These are phyloP conservation scores for Chenopodium suecicum DNA, from an alignment of 148 eudicot genomes.

Conservation along the genomic window DNA sequence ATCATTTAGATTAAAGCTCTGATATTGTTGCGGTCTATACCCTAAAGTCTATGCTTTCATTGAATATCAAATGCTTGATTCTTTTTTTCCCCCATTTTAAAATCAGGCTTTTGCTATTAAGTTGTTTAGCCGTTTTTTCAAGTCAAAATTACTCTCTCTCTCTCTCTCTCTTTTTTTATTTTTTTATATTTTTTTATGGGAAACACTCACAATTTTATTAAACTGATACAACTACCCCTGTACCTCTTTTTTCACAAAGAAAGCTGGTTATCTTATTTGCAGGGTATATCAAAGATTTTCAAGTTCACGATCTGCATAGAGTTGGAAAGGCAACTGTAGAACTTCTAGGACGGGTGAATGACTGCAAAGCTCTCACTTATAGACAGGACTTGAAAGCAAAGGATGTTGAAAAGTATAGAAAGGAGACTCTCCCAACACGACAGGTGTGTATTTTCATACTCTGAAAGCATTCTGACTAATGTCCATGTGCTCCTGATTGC, in stretches of 20 bases:
- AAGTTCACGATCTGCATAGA: constrained; percentile 72
- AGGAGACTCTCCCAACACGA: constrained; percentile 68
- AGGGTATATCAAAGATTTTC: constrained; percentile 88
- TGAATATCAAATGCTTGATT: not conserved
- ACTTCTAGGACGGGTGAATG: constrained; percentile 78
- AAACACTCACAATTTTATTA: too few species aligned
- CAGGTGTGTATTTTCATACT: constrained; percentile 50
- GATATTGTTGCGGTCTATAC: not conserved
- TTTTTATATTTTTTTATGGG: too few species aligned
- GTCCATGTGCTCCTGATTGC: not conserved
- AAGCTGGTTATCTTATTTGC: constrained; percentile 19
- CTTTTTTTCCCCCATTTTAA: not conserved
- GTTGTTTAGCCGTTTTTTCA: not conserved
- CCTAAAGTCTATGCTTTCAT: not conserved
- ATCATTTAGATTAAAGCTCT: too few species aligned
- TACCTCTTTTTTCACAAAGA: not conserved
- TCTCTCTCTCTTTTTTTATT: too few species aligned
- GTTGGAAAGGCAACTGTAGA: constrained; percentile 78
- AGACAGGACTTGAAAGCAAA: constrained; percentile 85
- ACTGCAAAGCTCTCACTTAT: constrained; percentile 77
- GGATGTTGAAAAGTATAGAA: constrained; percentile 62
- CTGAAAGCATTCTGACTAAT: not conserved
- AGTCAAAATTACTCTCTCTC: not conserved
- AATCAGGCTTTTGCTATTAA: not conserved
- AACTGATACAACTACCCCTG: too few species aligned